Evolutionary conservation across 108 stramenopile species (phyloP).

Genomic region (Heterococcus sp.): DNA sequence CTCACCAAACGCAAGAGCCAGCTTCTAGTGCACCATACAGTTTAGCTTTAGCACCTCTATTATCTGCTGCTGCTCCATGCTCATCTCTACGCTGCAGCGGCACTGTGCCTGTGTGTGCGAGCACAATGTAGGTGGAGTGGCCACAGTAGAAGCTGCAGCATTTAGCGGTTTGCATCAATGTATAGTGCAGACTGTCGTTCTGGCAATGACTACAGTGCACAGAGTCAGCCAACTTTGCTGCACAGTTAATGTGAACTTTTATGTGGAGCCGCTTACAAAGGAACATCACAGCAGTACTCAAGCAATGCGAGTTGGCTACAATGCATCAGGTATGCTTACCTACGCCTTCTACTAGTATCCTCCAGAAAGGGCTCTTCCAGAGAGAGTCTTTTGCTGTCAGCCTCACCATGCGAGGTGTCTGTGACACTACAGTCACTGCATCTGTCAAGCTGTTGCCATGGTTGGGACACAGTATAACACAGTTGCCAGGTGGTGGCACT

Average conservation of each 20-base stretch:
- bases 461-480: not conserved
- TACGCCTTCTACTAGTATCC: not conserved
- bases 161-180: too few relatives aligned
- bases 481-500: not conserved
- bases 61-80: conserved; percentile 3
- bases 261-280: too few relatives aligned
- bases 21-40: conserved; percentile 12
- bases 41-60: conserved; percentile 10
- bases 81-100: conserved; percentile 29
- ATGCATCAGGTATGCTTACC: too few relatives aligned
- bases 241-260: too few relatives aligned
- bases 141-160: too few relatives aligned
- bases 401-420: conserved; percentile 29
- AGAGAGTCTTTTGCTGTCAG: conserved; percentile 29
- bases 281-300: too few relatives aligned
- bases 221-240: too few relatives aligned
- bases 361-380: conserved; percentile 29
- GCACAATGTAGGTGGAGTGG: too few relatives aligned
- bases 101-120: conserved; percentile 19
- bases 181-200: too few relatives aligned
- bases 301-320: too few relatives aligned
- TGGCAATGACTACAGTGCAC: too few relatives aligned
- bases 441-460: conserved; percentile 30
- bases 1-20: conserved; percentile 15
- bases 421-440: conserved; percentile 23